Evolutionary conservation across 805 yeast genomes (phyloP).

Genomic region (Candida vaughaniae): DNA sequence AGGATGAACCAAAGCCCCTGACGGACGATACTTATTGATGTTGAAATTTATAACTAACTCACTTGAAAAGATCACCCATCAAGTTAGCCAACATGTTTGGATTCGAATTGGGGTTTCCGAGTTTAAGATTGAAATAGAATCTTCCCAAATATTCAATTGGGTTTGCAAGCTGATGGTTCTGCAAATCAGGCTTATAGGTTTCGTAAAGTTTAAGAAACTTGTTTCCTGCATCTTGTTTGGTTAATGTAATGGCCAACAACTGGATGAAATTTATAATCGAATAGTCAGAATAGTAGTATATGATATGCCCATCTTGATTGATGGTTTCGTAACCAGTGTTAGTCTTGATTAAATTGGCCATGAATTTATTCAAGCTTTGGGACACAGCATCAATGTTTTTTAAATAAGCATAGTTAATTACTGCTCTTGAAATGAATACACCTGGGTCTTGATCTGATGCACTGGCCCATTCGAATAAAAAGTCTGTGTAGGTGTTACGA

Average conservation of each 20-base stretch:
- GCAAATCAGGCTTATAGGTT: conserved; percentile 45
- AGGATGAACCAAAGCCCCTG: too few relatives aligned
- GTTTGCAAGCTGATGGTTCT: conserved; percentile 33
- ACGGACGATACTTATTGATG: conserved; percentile 4
- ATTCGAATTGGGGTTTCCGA: conserved; percentile 39
- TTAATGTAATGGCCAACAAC: conserved; percentile 57
- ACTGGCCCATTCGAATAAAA: conserved; percentile 45
- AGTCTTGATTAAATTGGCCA: conserved; percentile 13
- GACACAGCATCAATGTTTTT: conserved; percentile 63
- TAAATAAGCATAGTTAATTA: conserved; percentile 70
- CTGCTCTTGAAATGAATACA: conserved; percentile 51
- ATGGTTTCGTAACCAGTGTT: conserved; percentile 13
- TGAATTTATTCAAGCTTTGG: conserved; percentile 26
- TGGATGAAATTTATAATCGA: conserved; percentile 68
- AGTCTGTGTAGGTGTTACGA: conserved; percentile 38
- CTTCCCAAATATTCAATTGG: conserved; percentile 60
- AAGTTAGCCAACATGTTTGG: conserved; percentile 51
- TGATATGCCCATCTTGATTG: conserved; percentile 16
- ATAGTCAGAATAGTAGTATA: conserved; percentile 37
- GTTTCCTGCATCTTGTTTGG: conserved; percentile 46
- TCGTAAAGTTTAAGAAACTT: conserved; percentile 53
- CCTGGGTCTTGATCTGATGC: conserved; percentile 33
- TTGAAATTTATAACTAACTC: conserved; percentile 4
- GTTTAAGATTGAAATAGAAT: conserved; percentile 55
- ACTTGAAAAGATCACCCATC: conserved; percentile 59